Percentiles rank a stretch among this genome's conserved stretches.
Evolutionary conservation across 441 rosid species (phyloP).

Genomic region (Euphorbia schlechtendalii): DNA sequence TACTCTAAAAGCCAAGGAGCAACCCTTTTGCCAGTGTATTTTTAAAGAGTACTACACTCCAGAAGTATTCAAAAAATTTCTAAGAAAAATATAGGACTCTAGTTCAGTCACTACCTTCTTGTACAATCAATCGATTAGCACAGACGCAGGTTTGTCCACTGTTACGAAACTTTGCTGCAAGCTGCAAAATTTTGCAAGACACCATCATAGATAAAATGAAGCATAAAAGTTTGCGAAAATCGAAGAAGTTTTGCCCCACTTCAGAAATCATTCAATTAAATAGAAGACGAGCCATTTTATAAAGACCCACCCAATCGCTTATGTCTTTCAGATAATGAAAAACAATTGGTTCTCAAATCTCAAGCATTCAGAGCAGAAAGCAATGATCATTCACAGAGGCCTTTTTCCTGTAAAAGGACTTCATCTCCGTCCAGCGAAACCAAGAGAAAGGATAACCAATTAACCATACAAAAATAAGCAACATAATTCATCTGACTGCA

Average conservation of each 20-base stretch:
- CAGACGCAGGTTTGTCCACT: conserved; percentile 99
- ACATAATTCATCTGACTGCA: not conserved
- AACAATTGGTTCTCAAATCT: not conserved
- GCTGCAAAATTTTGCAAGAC: conserved; percentile 41
- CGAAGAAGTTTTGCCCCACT: not conserved
- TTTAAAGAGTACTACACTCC: too few species aligned
- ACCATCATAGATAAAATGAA: conserved; percentile 9
- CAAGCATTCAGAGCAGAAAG: not conserved
- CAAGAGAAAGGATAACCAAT: not conserved
- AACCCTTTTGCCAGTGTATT: too few species aligned
- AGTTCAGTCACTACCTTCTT: conserved; percentile 61
- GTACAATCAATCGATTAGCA: conserved; percentile 85
- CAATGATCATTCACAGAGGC: not conserved
- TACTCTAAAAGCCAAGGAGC: too few species aligned
- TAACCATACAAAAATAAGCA: too few species aligned
- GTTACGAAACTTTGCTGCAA: conserved; percentile 92
- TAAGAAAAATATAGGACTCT: too few species aligned
- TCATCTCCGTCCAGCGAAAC: not conserved
- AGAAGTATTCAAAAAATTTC: too few species aligned
- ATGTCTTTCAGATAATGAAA: not conserved
- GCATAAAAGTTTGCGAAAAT: not conserved
- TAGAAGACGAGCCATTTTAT: conserved; percentile 1
- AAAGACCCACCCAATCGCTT: not conserved
- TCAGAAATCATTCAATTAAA: not conserved
- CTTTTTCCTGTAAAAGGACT: not conserved